Conservation (phyloP, 2,329 filamentous ascomycete species). For the Fusarium illudens region DNA sequence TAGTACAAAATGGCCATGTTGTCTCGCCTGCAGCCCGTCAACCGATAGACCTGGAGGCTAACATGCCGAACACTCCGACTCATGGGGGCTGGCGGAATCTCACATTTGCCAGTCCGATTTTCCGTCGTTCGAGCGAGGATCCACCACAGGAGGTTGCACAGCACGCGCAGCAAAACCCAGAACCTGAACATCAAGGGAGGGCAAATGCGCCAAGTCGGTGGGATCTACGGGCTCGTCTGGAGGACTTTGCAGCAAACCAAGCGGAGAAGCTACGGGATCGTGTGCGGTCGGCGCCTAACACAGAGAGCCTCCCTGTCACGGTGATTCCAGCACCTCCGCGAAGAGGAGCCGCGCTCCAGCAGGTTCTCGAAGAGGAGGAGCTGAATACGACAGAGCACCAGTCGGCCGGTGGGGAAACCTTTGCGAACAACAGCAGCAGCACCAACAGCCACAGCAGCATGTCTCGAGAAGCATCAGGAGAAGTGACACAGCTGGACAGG, state of each 20-base stretch:
- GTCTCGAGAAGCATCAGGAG: constrained; percentile 38
- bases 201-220: constrained; percentile 51
- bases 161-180: constrained; percentile 6
- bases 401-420: constrained; percentile 15
- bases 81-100: constrained; percentile 43
- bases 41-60: constrained; percentile 43
- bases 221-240: constrained; percentile 65
- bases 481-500: constrained; percentile 29
- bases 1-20: constrained; percentile 34
- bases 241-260: constrained; percentile 68
- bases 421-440: constrained; percentile 27
- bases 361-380: constrained; percentile 64
- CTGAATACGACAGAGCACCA: constrained; percentile 28
- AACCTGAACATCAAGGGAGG: constrained; percentile 5
- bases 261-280: constrained; percentile 67
- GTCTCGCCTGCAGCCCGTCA: constrained; percentile 20
- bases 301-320: constrained; percentile 64
- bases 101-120: constrained; percentile 26
- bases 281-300: constrained; percentile 62
- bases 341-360: constrained; percentile 64
- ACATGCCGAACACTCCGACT: constrained; percentile 27
- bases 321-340: constrained; percentile 70
- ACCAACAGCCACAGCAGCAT: constrained; percentile 36
- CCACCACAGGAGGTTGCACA: constrained; percentile 9
- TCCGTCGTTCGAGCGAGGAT: constrained; percentile 23